Evolutionary conservation across 345 rosid genomes (phyloP), one percentile per base, ranked within the genome.

Genomic region (Mangifera indica): DNA sequence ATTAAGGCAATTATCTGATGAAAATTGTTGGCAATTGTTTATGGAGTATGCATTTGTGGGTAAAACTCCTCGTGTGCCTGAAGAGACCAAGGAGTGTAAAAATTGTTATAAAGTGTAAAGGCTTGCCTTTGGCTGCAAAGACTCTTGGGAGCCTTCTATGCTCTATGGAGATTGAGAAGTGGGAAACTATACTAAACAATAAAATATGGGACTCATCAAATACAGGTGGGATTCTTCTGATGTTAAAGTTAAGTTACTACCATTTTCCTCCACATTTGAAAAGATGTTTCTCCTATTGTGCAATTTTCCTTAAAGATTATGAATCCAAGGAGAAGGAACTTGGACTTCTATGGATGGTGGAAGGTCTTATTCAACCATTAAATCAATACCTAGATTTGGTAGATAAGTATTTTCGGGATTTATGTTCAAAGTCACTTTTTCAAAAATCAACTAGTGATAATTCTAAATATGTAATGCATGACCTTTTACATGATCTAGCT

Each of bases 391-490:
- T 37, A 1, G 42, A 37, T 37, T 6, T 37, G 1, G 9, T 9
- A 37, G 42, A 9, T 37, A 8, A 37, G 42, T 37, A 37, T 7
- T 37, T 37, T 37, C 7, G 8, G 5, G 42, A 37, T 37, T 0
- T 37, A 7, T 37, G 42, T 37, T 65, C 81, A 18, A 78, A 77
- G 60, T 78, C 77, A 4, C 70, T 83, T 52, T 77, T 83, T 63
- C 75, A 83, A n/a, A 63, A 15, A 5, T 22, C 29, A 11, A 67
- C n/a, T 37, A 4, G 4, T 8, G 12, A 12, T 7, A 0, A 0
- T 53, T 2, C 10, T 32, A 67, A 20, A 34, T 66, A 17, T 32
- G 14, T 12, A 0, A 32, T 52, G 60, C 70, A 66, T 17, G 70
- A 66, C 22, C 70, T 51, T 51, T 2, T 66, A 0, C 56, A 52